Conservation (phyloP, 2,329 filamentous ascomycete genomes). For the Fonsecaea monophora region DNA sequence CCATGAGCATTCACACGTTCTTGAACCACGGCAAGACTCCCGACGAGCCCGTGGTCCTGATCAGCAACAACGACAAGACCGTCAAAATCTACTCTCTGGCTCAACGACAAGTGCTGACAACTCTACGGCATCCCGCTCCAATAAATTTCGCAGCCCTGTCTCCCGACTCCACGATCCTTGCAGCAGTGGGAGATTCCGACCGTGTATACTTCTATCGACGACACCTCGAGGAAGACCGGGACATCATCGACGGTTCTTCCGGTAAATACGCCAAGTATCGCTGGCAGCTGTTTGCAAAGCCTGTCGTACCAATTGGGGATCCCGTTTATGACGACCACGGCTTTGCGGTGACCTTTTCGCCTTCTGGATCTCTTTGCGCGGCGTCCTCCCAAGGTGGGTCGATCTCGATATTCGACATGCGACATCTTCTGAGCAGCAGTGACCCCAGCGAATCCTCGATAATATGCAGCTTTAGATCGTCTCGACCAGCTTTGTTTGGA, state of each 20-base stretch:
- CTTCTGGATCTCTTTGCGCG: slow-evolving; percentile 56
- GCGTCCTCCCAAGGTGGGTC: slow-evolving; percentile 58
- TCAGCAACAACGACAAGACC: slow-evolving; percentile 89
- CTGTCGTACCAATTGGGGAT: slow-evolving; percentile 51
- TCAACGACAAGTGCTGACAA: slow-evolving; percentile 70
- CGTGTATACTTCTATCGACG: slow-evolving; percentile 81
- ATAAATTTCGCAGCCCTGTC: slow-evolving; percentile 97
- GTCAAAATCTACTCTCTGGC: slow-evolving; percentile 82
- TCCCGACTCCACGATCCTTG: slow-evolving; percentile 79
- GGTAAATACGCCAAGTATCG: slow-evolving; percentile 49
- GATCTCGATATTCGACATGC: slow-evolving; percentile 55
- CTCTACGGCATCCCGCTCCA: slow-evolving; percentile 77
- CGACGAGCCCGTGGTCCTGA: slow-evolving; percentile 65
- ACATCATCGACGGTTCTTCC: slow-evolving; percentile 25
- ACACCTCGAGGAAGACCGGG: slow-evolving; percentile 43
- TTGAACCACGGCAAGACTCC: slow-evolving; percentile 51
- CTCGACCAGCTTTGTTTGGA: slow-evolving; percentile 73
- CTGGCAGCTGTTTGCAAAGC: slow-evolving; percentile 49
- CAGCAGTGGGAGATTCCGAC: slow-evolving; percentile 86
- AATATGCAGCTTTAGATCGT: slow-evolving; percentile 78
- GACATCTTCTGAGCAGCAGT: slow-evolving; percentile 36
- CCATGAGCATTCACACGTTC: slow-evolving; percentile 68
- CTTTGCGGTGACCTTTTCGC: slow-evolving; percentile 58
- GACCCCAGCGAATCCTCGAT: slow-evolving; percentile 54
- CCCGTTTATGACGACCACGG: slow-evolving; percentile 52